Conservation (phyloP, 352 stramenopile species). For the Phytophthora pistaciae region DNA sequence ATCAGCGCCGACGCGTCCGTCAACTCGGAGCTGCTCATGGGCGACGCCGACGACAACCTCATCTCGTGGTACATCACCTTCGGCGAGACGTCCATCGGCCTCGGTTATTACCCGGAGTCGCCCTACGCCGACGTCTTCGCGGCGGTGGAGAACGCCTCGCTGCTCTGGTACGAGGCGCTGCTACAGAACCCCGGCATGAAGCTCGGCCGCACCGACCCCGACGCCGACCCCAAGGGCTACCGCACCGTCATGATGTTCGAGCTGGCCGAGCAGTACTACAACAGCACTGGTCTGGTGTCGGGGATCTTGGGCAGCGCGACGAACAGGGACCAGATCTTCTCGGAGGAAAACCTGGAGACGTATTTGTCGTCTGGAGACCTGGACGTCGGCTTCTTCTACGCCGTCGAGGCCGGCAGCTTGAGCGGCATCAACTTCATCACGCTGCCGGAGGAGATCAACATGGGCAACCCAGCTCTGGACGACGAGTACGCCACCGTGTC, state of each 20-base stretch:
- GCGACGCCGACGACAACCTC: constrained; percentile 35
- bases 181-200: constrained; percentile 41
- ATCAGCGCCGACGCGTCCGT: constrained; percentile 44
- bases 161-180: constrained; percentile 42
- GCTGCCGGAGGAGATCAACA: constrained; percentile 41
- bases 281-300: constrained; percentile 21
- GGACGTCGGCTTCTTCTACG: constrained; percentile 47
- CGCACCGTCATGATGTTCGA: constrained; percentile 49
- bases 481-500: constrained; percentile 39
- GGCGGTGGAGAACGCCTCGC: constrained; percentile 36
- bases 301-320: constrained; percentile 40
- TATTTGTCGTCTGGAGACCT: constrained; percentile 37
- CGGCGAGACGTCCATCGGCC: constrained; percentile 35
- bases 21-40: constrained; percentile 42
- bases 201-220: constrained; percentile 38
- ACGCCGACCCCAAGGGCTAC: constrained; percentile 43
- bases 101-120: constrained; percentile 37
- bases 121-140: constrained; percentile 40
- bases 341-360: constrained; percentile 43
- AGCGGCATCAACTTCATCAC: constrained; percentile 37
- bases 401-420: constrained; percentile 33
- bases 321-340: constrained; percentile 45
- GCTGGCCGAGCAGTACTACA: constrained; percentile 45
- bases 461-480: constrained; percentile 35
- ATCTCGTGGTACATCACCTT: constrained; percentile 50